A percentile compares a stretch with the other conserved stretches of the same genome.
These are phyloP conservation scores for Euptelea pleiosperma DNA, from an alignment of 164 flowering plant genomes.

Conservation along the genomic window DNA sequence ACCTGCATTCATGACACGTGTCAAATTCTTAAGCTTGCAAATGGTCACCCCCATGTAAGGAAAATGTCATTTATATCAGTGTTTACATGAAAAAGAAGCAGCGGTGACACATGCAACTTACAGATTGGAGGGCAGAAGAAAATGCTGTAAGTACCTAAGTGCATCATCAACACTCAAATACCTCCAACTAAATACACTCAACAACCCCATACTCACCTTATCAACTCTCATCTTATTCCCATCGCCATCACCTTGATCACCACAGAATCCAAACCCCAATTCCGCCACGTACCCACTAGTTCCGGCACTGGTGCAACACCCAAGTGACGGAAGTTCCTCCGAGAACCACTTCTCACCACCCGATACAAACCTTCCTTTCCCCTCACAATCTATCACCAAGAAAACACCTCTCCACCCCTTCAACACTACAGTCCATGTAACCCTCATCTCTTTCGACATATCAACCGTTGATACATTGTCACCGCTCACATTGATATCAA, in stretches of 20 bases:
- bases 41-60: too few species aligned
- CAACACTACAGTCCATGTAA: conserved; percentile 52
- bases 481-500: conserved; percentile 25
- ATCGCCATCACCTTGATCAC: conserved; percentile 12
- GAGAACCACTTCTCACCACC: conserved; percentile 55
- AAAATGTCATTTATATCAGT: too few species aligned
- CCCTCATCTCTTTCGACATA: conserved; percentile 23
- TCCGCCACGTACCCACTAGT: conserved; percentile 49
- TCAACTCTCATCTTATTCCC: conserved; percentile 31
- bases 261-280: conserved; percentile 36
- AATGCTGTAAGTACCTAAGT: conserved; percentile 60
- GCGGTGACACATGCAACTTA: too few species aligned
- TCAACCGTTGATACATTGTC: not conserved
- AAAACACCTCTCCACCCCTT: conserved; percentile 48
- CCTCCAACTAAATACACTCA: conserved; percentile 48
- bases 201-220: conserved; percentile 49
- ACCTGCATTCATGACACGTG: too few species aligned
- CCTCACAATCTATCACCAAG: conserved; percentile 44
- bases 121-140: conserved; percentile 47
- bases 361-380: conserved; percentile 27
- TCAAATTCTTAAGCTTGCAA: too few species aligned
- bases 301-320: conserved; percentile 34
- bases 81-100: too few species aligned
- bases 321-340: conserved; percentile 50
- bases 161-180: conserved; percentile 50